phyloP scores from a whole-genome alignment of 257 asterid species.

The Solanum chiquidenum region DNA sequence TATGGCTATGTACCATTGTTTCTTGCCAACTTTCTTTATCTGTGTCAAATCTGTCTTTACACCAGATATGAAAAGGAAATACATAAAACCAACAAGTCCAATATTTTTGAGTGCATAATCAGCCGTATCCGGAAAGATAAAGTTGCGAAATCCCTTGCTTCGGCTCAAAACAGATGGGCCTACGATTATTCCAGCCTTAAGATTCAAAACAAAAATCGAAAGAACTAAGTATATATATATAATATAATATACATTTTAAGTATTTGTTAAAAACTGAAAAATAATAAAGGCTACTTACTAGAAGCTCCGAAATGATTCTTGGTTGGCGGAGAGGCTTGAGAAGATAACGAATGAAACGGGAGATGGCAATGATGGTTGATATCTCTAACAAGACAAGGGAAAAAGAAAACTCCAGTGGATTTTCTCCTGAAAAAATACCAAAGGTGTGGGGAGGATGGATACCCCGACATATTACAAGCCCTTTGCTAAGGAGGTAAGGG shows the following conservation, averaged over 20 bases:
- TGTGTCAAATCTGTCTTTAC: slow-evolving; percentile 43
- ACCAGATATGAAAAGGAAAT: slow-evolving; percentile 62
- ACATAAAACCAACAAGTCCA: slow-evolving; percentile 66
- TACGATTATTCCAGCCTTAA: slow-evolving; percentile 64
- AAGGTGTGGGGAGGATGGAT: slow-evolving; percentile 19
- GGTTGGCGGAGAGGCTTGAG: slow-evolving; percentile 81
- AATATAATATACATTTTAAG: not conserved
- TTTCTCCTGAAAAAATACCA: slow-evolving; percentile 77
- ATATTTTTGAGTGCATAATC: slow-evolving; percentile 31
- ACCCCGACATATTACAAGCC: slow-evolving; percentile 21
- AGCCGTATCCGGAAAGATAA: slow-evolving; percentile 37
- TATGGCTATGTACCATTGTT: slow-evolving; percentile 44
- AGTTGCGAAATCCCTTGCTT: slow-evolving; percentile 20
- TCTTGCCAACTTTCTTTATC: slow-evolving; percentile 24
- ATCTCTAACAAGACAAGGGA: slow-evolving; percentile 43
- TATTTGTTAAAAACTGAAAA: not conserved
- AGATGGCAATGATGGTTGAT: slow-evolving; percentile 16
- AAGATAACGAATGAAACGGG: slow-evolving; percentile 32
- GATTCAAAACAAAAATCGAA: not conserved
- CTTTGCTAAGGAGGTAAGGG: not conserved
- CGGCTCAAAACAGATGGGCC: slow-evolving; percentile 67
- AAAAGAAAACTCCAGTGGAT: slow-evolving; percentile 46
- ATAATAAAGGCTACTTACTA: not conserved
- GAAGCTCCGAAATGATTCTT: slow-evolving; percentile 44
- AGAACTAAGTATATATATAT: not conserved